These are phyloP conservation scores for Solioccasus polychromus DNA, from an alignment of 768 basidiomycete species.

Conservation along the genomic window DNA sequence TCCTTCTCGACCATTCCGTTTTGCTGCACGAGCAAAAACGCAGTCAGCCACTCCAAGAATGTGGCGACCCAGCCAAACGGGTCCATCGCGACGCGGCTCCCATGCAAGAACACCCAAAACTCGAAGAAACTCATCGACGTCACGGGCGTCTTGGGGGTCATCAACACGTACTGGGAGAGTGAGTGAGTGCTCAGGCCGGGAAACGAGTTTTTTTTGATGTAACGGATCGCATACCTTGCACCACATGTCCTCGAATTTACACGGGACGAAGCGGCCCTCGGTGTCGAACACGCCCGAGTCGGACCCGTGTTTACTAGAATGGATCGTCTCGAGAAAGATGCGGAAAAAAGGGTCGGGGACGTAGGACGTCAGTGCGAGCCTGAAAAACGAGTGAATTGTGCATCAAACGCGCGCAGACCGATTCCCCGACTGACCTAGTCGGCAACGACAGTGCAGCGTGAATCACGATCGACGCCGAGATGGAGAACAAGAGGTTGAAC, in stretches of 20 bases:
- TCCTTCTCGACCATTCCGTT: constrained; percentile 41
- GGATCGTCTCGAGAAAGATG: constrained; percentile 34
- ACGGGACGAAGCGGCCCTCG: constrained; percentile 40
- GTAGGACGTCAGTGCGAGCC: constrained; percentile 18
- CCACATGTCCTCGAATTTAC: constrained; percentile 45
- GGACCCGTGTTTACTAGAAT: constrained; percentile 41
- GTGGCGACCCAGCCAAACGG: constrained; percentile 36
- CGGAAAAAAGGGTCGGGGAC: constrained; percentile 44
- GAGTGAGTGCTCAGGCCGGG: too few relatives aligned
- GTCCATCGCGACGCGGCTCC: constrained; percentile 35
- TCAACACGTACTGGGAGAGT: constrained; percentile 18
- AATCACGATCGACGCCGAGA: constrained; percentile 35
- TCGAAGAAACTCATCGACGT: constrained; percentile 29
- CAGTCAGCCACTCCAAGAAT: constrained; percentile 37
- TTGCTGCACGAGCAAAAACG: constrained; percentile 39
- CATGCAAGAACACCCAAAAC: constrained; percentile 30
- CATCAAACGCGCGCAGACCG: too few relatives aligned
- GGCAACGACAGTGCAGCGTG: constrained; percentile 36
- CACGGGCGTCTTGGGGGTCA: constrained; percentile 7
- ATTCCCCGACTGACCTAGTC: constrained; percentile 21
- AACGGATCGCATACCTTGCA: constrained; percentile 33
- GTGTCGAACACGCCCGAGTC: constrained; percentile 42
- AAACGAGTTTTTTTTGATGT: too few relatives aligned
- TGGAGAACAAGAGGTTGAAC: constrained; percentile 37
- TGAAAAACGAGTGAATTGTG: constrained; percentile 2